These are phyloP conservation scores for Singerocomus rubriflavus DNA, from an alignment of 1,284 basidiomycete species.

Conservation along the genomic window DNA sequence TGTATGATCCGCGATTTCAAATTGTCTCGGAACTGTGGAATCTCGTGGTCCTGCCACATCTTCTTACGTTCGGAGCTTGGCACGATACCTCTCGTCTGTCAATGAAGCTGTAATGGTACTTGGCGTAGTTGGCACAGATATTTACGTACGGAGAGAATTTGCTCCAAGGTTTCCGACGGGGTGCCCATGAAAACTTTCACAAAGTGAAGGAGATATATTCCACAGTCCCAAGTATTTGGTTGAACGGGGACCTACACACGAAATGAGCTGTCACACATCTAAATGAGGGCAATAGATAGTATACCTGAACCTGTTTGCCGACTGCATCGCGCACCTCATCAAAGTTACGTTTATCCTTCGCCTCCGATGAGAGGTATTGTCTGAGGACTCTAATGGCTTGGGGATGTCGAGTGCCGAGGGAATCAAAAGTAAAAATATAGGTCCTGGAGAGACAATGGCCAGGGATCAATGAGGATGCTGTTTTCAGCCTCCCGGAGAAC, in stretches of 20 bases:
- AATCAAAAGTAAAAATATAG: slow-evolving; percentile 85
- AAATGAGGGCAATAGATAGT: slow-evolving; percentile 9
- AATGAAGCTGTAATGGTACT: slow-evolving; percentile 4
- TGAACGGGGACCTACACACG: slow-evolving; percentile 69
- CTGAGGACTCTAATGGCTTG: slow-evolving; percentile 61
- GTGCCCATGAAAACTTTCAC: slow-evolving; percentile 67
- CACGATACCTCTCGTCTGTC: slow-evolving; percentile 33
- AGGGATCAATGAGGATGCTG: background rate
- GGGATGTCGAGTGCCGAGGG: slow-evolving; percentile 69
- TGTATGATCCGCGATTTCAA: slow-evolving; percentile 34
- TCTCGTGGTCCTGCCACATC: slow-evolving; percentile 48
- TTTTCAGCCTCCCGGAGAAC: background rate
- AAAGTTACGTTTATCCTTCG: slow-evolving; percentile 67
- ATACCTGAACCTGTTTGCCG: slow-evolving; percentile 48
- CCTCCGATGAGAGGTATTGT: slow-evolving; percentile 76
- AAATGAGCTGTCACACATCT: background rate
- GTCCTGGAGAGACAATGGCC: slow-evolving; percentile 46
- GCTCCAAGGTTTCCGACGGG: slow-evolving; percentile 42
- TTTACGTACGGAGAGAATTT: slow-evolving; percentile 44
- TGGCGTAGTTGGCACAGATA: background rate
- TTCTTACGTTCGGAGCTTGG: slow-evolving; percentile 36
- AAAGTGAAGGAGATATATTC: slow-evolving; percentile 79
- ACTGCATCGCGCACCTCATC: slow-evolving; percentile 41
- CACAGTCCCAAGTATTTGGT: slow-evolving; percentile 85
- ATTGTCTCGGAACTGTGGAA: slow-evolving; percentile 35